Evolutionary conservation across 2,329 filamentous ascomycete genomes (phyloP).

Genomic region (Leptoxyphium fumago): DNA sequence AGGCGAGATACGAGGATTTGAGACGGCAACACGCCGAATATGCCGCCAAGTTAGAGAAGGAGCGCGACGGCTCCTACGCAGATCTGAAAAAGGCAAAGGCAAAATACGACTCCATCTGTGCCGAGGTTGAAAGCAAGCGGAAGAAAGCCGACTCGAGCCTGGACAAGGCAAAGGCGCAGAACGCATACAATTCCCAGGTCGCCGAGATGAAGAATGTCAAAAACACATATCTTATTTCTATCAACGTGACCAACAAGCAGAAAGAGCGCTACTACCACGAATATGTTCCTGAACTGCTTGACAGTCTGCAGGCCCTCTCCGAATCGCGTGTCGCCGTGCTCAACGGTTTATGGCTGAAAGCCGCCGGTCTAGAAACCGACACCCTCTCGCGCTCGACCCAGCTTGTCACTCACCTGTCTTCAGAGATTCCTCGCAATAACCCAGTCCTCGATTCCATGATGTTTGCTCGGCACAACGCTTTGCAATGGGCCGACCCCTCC

Average conservation of each 20-base stretch:
- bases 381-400: slow-evolving; percentile 60
- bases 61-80: slow-evolving; percentile 68
- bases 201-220: slow-evolving; percentile 95
- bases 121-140: slow-evolving; percentile 84
- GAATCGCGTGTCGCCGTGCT: slow-evolving; percentile 75
- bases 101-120: slow-evolving; percentile 84
- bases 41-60: slow-evolving; percentile 73
- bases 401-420: slow-evolving; percentile 55
- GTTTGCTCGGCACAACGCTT: slow-evolving; percentile 88
- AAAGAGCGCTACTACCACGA: slow-evolving; percentile 97
- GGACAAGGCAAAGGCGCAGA: slow-evolving; percentile 67
- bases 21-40: slow-evolving; percentile 85
- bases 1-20: slow-evolving; percentile 69
- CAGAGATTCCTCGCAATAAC: slow-evolving; percentile 75
- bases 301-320: slow-evolving; percentile 84
- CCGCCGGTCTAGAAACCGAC: slow-evolving; percentile 64
- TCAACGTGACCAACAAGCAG: slow-evolving; percentile 94
- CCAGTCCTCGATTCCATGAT: slow-evolving; percentile 91
- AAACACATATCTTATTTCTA: slow-evolving; percentile 92
- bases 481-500: slow-evolving; percentile 64
- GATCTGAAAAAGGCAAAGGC: slow-evolving; percentile 82
- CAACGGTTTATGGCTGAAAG: slow-evolving; percentile 73
- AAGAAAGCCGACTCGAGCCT: slow-evolving; percentile 94
- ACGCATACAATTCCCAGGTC: slow-evolving; percentile 81
- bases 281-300: slow-evolving; percentile 84